Base-by-base conservation (phyloP, 768 basidiomycete species). In the Suillus lakei region DNA sequence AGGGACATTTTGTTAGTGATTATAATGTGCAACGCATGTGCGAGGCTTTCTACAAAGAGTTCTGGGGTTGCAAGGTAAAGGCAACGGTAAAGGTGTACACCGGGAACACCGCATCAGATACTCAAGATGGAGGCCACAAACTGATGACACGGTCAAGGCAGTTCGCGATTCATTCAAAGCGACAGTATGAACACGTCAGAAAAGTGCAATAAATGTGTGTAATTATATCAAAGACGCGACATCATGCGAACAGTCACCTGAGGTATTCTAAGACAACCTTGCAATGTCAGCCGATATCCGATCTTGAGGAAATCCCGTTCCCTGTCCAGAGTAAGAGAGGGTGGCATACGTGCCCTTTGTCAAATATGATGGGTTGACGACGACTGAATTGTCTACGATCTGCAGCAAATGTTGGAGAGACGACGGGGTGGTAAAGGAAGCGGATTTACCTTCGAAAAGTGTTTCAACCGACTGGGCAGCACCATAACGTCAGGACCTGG, bases 331-430 rank as follows among this genome's bases (percentile, higher is more conserved):
- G 53, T 78, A 77, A n/a, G 75, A 68, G 15, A 91, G 68, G 46
- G 77, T 79, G 1, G 82, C 86, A 58, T 86, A 91, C 30, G 79
- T 82, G 28, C 84, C 82, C 72, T 91, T 92, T 21, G 81, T 80
- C 64, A 96, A 77, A 70, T 86, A 89, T 0, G 93, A 92, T 1
- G 98, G 96, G 73, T 99, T 99, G 68, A 99, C 77, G n/a, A 91
- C 85, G 4, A 85, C 80, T 2, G 92, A 92, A 12, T 84, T 83
- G 72, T 95, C 90, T 39, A 98, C 88, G 60, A 85, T 81, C 96
- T 98, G 67, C 9, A 28, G 36, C 41, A 44, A 8, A 8, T 56
- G 66, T 43, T 68, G 56, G 18, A 28, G 5, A 28, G 39, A 43
- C 18, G n/a, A 21, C 38, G 18, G 21, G 34, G 26, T 28, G 13